Percentiles rank a stretch among this genome's conserved stretches.
Conservation (phyloP, 2,329 filamentous ascomycete genomes). For the Tolypocladium ophioglossoides region DNA sequence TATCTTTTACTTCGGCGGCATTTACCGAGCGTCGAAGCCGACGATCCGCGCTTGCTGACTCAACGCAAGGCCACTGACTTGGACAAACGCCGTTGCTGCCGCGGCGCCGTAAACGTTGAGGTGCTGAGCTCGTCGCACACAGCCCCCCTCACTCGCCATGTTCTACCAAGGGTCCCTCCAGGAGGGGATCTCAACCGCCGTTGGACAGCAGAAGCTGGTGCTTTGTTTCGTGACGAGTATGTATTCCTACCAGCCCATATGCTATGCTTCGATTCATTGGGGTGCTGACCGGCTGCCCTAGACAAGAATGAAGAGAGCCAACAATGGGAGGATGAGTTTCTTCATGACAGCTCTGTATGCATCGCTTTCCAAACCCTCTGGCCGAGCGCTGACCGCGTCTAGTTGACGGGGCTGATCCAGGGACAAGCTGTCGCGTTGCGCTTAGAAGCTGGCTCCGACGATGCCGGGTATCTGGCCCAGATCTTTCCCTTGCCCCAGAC, state of each 20-base stretch:
- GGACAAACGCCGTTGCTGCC: not conserved
- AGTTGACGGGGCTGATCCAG: conserved; percentile 47
- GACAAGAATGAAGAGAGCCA: conserved; percentile 60
- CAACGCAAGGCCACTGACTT: not conserved
- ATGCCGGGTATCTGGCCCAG: conserved; percentile 71
- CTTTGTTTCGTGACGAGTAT: conserved; percentile 75
- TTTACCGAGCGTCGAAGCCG: not conserved
- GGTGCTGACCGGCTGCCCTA: conserved; percentile 21
- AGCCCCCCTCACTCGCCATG: conserved; percentile 35
- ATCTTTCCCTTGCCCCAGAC: conserved; percentile 71
- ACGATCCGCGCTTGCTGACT: not conserved
- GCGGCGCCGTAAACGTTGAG: not conserved
- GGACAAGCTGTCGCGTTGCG: conserved; percentile 59
- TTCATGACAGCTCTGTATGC: conserved; percentile 44
- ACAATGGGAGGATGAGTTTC: conserved; percentile 62
- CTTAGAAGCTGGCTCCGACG: conserved; percentile 61
- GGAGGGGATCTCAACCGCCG: conserved; percentile 66
- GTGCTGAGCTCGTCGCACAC: not conserved
- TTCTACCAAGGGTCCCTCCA: conserved; percentile 76
- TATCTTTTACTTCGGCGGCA: not conserved
- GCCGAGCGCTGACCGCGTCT: conserved; percentile 5
- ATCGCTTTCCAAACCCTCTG: not conserved
- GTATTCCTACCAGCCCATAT: conserved; percentile 7
- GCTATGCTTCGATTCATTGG: not conserved
- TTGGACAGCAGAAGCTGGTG: conserved; percentile 67